phyloP scores from a whole-genome alignment of 2,329 filamentous ascomycete genomes.

The Penicillium sp. region DNA sequence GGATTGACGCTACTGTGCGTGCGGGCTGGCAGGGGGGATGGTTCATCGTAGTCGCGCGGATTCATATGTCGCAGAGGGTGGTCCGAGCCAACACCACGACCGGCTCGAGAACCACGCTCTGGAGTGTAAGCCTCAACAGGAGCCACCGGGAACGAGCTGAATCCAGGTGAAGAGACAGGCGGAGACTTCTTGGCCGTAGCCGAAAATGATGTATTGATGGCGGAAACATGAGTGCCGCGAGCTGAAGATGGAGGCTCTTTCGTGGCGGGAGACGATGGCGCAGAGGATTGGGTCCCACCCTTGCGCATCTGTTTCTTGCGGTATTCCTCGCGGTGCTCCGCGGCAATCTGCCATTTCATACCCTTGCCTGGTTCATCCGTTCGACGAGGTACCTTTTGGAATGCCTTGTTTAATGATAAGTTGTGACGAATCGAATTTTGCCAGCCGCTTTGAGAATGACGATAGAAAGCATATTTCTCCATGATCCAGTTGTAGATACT shows the following conservation, averaged over 20 bases:
- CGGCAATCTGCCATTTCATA: slow-evolving; percentile 97
- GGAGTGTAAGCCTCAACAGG: slow-evolving; percentile 53
- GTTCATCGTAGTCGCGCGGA: slow-evolving; percentile 45
- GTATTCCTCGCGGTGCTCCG: slow-evolving; percentile 85
- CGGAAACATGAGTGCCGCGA: slow-evolving; percentile 38
- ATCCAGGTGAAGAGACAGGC: slow-evolving; percentile 43
- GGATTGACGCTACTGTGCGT: slow-evolving; percentile 33
- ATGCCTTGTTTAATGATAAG: slow-evolving; percentile 89
- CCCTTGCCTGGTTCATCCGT: slow-evolving; percentile 97
- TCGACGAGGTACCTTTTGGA: slow-evolving; percentile 87
- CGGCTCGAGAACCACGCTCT: slow-evolving; percentile 48
- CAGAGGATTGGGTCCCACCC: slow-evolving; percentile 46
- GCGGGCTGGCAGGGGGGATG: slow-evolving; percentile 45
- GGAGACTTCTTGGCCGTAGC: slow-evolving; percentile 42
- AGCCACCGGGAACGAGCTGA: slow-evolving; percentile 47
- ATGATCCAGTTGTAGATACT: slow-evolving; percentile 96
- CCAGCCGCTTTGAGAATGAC: slow-evolving; percentile 85
- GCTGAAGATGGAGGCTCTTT: slow-evolving; percentile 46
- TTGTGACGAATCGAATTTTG: slow-evolving; percentile 99
- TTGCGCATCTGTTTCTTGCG: slow-evolving; percentile 65
- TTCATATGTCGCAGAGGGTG: slow-evolving; percentile 38
- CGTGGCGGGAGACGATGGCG: slow-evolving; percentile 51
- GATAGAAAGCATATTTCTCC: slow-evolving; percentile 89
- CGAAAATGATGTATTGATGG: slow-evolving; percentile 45
- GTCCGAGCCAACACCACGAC: slow-evolving; percentile 33